Base-by-base conservation (phyloP, 208 protist species). In the Trypanosoma boissoni region DNA sequence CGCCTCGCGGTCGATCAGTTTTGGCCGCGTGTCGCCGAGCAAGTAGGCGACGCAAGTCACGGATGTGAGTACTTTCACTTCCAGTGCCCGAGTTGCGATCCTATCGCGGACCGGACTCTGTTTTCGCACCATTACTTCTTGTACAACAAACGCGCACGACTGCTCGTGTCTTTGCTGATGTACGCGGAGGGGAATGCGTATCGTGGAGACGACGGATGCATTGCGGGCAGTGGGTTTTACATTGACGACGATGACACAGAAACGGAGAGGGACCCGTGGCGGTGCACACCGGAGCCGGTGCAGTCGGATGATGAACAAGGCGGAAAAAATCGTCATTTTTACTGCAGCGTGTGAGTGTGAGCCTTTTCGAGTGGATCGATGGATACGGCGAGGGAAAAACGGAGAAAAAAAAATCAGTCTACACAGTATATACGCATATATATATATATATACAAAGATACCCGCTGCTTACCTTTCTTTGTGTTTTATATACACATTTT, bases 21-120 rank as follows among this genome's bases (percentile, higher is more conserved):
- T 57, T 91, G 84, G 80, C 39, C 64, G 2, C 70, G 68, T 7
- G 51, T 91, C 1, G 46, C 66, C 41, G 75, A 77, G 49, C 72
- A 81, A 20, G 72, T 85, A 18, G 53, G 62, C 12, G 75, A 78
- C 49, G 76, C 65, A 32, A 63, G 29, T 27, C 58, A 72, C 6
- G 84, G 77, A 6, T 88, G 84, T 42, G 84, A 87, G 54, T 87
- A 83, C 64, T 91, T 80, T 56, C 72, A 80, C 57, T 86, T 91
- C 24, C 23, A 51, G 32, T 88, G 69, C 55, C 84, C 71, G n/a
- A 78, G 71, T 57, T 88, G 84, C 29, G 78, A 88, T 64, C 84
- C 84, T 6, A 72, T 72, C 46, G 75, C 68, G 37, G 70, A 75
- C 26, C 67, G 46, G 45, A 52, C 70, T 24, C 64, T 91, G 34